phyloP scores from a whole-genome alignment of 768 basidiomycete species.

The Amanita muscaria region DNA sequence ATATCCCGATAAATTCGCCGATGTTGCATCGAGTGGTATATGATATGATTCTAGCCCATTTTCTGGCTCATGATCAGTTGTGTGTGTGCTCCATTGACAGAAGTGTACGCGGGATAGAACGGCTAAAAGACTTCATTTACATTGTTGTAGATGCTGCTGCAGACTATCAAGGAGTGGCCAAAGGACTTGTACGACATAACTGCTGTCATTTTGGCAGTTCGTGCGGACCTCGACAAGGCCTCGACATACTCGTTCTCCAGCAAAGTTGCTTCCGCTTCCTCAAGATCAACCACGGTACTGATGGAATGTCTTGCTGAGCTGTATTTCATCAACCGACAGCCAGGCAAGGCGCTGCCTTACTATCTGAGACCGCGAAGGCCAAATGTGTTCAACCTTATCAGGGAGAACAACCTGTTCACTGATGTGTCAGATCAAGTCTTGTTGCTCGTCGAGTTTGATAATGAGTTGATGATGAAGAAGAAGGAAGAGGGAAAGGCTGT shows the following conservation, averaged over 20 bases:
- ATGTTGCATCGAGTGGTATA: conserved; percentile 80
- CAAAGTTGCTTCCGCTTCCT: conserved; percentile 25
- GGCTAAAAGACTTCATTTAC: no score
- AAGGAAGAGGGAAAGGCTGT: conserved; percentile 32
- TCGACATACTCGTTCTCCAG: conserved; percentile 45
- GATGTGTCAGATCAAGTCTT: conserved; percentile 92
- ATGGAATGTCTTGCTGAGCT: conserved; percentile 94
- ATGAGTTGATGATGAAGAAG: conserved; percentile 65
- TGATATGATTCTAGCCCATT: conserved; percentile 89
- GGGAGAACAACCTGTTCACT: conserved; percentile 89
- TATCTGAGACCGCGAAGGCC: conserved; percentile 79
- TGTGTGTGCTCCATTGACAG: conserved; percentile 31
- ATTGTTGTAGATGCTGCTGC: conserved; percentile 53
- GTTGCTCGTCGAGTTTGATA: conserved; percentile 89
- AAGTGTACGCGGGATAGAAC: no score
- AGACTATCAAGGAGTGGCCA: conserved; percentile 85
- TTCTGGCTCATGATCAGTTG: conserved; percentile 72
- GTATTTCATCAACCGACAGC: conserved; percentile 85
- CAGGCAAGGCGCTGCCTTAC: conserved; percentile 88
- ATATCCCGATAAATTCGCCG: conserved; percentile 76
- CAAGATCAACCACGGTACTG: conserved; percentile 47
- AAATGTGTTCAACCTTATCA: conserved; percentile 90
- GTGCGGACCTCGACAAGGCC: conserved; percentile 65
- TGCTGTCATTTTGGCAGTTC: conserved; percentile 84
- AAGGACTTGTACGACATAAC: conserved; percentile 80